phyloP scores from a whole-genome alignment of 495 filamentous ascomycete genomes.

The Cladorrhinum samala region DNA sequence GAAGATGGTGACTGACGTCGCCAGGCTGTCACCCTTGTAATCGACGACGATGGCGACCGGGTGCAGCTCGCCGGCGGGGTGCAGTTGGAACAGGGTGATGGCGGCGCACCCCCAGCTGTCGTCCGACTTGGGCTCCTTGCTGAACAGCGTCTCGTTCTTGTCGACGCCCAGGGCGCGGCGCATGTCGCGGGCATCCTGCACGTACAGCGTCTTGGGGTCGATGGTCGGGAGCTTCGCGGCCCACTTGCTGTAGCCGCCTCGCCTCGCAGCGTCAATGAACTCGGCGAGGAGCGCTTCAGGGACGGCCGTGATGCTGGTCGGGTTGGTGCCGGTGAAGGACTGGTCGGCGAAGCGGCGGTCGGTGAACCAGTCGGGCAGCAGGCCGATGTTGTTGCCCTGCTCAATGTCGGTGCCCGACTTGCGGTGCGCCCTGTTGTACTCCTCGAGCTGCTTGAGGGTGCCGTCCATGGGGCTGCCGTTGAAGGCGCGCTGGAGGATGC shows the following conservation, averaged over 20 bases:
- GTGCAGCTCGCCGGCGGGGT: constrained; percentile 38
- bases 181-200: constrained; percentile 45
- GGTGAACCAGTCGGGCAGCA: constrained; percentile 42
- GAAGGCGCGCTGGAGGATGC: too few relatives aligned
- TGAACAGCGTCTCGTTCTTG: constrained; percentile 10
- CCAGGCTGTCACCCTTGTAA: constrained; percentile 31
- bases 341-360: constrained; percentile 46
- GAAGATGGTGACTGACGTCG: constrained; percentile 42
- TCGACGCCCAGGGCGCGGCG: constrained; percentile 29
- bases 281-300: constrained; percentile 25
- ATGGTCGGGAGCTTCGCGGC: constrained; percentile 19
- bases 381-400: constrained; percentile 36
- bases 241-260: constrained; percentile 23
- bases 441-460: constrained; percentile 33
- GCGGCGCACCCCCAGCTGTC: constrained; percentile 33
- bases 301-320: constrained; percentile 37
- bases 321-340: constrained; percentile 44
- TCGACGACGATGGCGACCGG: constrained; percentile 39
- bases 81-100: constrained; percentile 41
- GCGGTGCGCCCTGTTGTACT: constrained; percentile 32
- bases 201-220: constrained; percentile 28
- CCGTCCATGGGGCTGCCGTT: constrained; percentile 29
- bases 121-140: constrained; percentile 14
- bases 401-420: constrained; percentile 35
- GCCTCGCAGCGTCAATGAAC: constrained; percentile 32